phyloP scores from a whole-genome alignment of 495 filamentous ascomycete species.

The Lophiostoma macrostomum region DNA sequence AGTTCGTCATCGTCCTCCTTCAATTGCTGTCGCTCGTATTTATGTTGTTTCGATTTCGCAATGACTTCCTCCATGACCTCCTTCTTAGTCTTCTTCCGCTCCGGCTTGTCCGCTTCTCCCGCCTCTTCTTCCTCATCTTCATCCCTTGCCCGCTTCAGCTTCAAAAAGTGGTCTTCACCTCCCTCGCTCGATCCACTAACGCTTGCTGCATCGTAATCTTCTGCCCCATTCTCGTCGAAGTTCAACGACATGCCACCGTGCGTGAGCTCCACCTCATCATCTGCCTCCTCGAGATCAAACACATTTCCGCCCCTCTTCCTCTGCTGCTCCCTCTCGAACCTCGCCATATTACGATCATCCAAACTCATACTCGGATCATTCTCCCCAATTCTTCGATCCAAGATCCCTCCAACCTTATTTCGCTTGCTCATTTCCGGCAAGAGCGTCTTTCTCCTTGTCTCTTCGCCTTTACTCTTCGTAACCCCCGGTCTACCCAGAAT shows the following conservation, averaged over 20 bases:
- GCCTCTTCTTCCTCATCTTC: constrained; percentile 45
- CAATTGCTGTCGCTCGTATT: constrained; percentile 83
- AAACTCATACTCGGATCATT: constrained; percentile 90
- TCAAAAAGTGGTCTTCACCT: constrained; percentile 55
- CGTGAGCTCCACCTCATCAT: constrained; percentile 70
- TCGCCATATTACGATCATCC: constrained; percentile 87
- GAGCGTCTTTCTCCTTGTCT: constrained; percentile 76
- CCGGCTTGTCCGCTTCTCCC: constrained; percentile 54
- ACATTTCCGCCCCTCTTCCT: constrained; percentile 66
- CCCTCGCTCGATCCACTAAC: constrained; percentile 27
- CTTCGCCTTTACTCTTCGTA: constrained; percentile 81
- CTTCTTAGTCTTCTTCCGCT: constrained; percentile 84
- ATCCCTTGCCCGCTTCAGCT: constrained; percentile 58
- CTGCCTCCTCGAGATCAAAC: constrained; percentile 89
- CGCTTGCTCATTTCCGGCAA: constrained; percentile 79
- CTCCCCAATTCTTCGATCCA: constrained; percentile 94
- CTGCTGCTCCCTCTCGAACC: constrained; percentile 83
- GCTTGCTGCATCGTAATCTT: constrained; percentile 44
- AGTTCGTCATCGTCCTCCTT: constrained; percentile 95
- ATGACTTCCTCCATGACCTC: constrained; percentile 98
- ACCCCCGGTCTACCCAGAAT: constrained; percentile 68
- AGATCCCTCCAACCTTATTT: constrained; percentile 86
- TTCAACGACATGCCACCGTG: constrained; percentile 75
- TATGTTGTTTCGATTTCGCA: constrained; percentile 92
- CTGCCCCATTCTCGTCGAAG: constrained; percentile 64